Evolutionary conservation across 2,329 filamentous ascomycete species (phyloP), one percentile per base, ranked within the genome.

Genomic region (Arthroderma uncinatum): DNA sequence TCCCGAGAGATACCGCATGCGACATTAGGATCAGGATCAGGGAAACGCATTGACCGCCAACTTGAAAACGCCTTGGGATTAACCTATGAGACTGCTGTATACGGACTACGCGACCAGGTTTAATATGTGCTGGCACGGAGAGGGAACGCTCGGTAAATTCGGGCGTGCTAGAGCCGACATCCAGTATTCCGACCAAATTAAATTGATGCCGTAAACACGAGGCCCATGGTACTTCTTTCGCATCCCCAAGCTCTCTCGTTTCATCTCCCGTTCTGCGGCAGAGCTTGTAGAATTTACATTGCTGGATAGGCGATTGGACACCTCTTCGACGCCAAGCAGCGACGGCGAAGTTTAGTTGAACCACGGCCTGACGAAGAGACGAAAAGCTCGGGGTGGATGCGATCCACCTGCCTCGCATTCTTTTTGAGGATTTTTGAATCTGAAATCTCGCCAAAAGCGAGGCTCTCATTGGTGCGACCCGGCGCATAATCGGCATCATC

Each of bases 391-490:
- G 36, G 50, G 21, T 53, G 50, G 36, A 39, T 28, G 50, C 50
- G 53, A 55, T 55, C 53, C 53, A 55, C 53, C n/a, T 40, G 53
- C 28, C 54, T 60, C 54, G 56, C 59, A 60, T 58, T 55, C 55
- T 9, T 2, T 36, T 57, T 56, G 54, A 54, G 54, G 50, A 50
- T 56, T 44, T 54, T 30, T 40, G 28, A 56, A 53, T 28, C 44
- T 40, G 39, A 57, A 53, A 58, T 53, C 59, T 60, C 59, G 59
- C 57, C 59, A 60, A 60, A 50, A 42, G 9, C 30, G 33, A 39
- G 19, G 25, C 28, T 57, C 57, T 57, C 30, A 60, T 60, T 60
- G 59, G 59, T 57, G 57, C 54, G 30, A 37, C 10, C 9, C 40
- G 33, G 40, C 54, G 54, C 44, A 48, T 48, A 56, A 34, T 42